These are phyloP conservation scores for Cyamopsis tetragonoloba DNA, from an alignment of 306 rosid species.

Conservation along the genomic window DNA sequence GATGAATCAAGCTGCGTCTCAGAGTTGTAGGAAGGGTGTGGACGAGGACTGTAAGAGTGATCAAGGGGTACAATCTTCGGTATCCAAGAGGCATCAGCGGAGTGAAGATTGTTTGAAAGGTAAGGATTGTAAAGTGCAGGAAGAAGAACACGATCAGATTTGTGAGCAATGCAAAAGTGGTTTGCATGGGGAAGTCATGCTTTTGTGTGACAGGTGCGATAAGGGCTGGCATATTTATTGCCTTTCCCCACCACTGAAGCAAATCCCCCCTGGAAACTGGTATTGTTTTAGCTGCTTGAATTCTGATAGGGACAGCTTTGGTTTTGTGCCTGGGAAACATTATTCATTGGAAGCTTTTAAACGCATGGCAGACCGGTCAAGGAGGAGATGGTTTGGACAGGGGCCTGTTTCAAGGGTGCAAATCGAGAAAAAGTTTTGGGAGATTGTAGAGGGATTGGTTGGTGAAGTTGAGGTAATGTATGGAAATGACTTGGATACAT, in stretches of 20 bases:
- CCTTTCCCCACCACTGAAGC: constrained; percentile 87
- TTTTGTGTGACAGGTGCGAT: constrained; percentile 90
- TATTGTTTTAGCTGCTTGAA: constrained; percentile 89
- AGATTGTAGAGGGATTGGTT: constrained; percentile 87
- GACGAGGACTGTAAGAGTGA: constrained; percentile 43
- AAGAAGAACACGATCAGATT: constrained; percentile 76
- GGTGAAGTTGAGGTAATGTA: constrained; percentile 97
- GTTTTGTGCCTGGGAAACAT: constrained; percentile 86
- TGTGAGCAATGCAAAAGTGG: constrained; percentile 96
- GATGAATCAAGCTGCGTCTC: constrained; percentile 39
- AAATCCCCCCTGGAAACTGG: constrained; percentile 88
- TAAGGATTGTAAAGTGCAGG: constrained; percentile 38
- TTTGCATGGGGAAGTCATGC: constrained; percentile 95
- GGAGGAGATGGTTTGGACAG: constrained; percentile 92
- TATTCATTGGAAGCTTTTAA: constrained; percentile 75
- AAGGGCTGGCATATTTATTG: constrained; percentile 97
- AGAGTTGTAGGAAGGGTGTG: constrained; percentile 48
- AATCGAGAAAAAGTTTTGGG: constrained; percentile 95
- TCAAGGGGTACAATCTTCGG: constrained; percentile 24
- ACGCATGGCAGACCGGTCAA: constrained; percentile 72
- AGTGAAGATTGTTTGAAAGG: constrained; percentile 39
- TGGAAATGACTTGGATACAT: constrained; percentile 95
- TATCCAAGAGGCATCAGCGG: constrained; percentile 51
- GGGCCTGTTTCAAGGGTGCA: constrained; percentile 78
- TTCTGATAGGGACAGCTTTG: constrained; percentile 88